Conservation (phyloP, 495 filamentous ascomycete species). For the Haplographium delicatum region DNA sequence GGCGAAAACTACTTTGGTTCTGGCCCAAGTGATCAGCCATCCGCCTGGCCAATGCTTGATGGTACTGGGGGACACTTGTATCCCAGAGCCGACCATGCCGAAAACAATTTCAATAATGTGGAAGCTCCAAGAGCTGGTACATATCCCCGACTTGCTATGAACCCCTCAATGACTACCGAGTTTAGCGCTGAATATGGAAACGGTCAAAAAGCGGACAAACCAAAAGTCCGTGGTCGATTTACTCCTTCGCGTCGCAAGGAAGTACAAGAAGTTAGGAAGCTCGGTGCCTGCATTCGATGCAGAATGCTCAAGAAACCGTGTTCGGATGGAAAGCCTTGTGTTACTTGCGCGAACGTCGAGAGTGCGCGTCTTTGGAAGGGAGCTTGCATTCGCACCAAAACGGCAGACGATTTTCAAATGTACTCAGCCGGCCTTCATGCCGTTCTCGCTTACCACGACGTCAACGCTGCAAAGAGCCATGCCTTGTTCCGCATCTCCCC, state of each 20-base stretch:
- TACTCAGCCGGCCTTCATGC: conserved; percentile 67
- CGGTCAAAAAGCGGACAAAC: conserved; percentile 45
- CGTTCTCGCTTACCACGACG: conserved; percentile 60
- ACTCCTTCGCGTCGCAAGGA: conserved; percentile 63
- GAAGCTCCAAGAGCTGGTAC: background rate
- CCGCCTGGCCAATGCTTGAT: too few species aligned
- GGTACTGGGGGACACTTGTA: too few species aligned
- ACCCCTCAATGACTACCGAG: conserved; percentile 47
- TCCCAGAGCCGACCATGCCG: too few species aligned
- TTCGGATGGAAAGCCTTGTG: conserved; percentile 74
- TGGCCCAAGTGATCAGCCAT: too few species aligned
- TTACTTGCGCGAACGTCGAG: conserved; percentile 71
- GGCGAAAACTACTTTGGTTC: too few species aligned
- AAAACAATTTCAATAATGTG: too few species aligned
- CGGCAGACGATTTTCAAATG: conserved; percentile 67
- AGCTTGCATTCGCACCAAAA: conserved; percentile 70
- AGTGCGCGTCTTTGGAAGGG: conserved; percentile 75
- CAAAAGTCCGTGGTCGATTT: conserved; percentile 64
- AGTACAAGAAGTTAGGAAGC: conserved; percentile 74
- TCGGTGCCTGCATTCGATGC: conserved; percentile 81
- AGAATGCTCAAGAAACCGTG: conserved; percentile 84
- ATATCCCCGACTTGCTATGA: conserved; percentile 42
- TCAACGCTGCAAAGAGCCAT: conserved; percentile 53
- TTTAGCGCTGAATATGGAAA: conserved; percentile 54
- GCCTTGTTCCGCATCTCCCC: conserved; percentile 52